Evolutionary conservation across 306 rosid species (phyloP).

Genomic region (Vachellia collinsii): DNA sequence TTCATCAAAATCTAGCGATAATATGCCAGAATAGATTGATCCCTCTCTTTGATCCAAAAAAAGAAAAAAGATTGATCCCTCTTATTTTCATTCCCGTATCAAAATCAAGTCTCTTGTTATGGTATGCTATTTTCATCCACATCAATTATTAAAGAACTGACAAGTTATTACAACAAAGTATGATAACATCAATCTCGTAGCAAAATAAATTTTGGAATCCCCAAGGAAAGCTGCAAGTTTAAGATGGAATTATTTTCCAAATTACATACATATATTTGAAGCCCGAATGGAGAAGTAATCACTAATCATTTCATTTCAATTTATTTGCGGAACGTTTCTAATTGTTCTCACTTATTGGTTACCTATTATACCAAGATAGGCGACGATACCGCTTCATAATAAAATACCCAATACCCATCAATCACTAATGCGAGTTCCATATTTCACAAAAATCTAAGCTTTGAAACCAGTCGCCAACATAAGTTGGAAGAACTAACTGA

Average conservation of each 20-base stretch:
- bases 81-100: not conserved
- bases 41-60: not conserved
- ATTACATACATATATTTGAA: not conserved
- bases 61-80: not conserved
- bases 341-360: not conserved
- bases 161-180: not conserved
- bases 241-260: not conserved
- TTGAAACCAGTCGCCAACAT: not conserved
- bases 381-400: not conserved
- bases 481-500: not conserved
- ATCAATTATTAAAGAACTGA: not conserved
- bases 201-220: not conserved
- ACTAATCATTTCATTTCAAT: not conserved
- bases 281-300: slow-evolving; percentile 5
- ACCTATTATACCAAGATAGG: not conserved
- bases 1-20: slow-evolving; percentile 1
- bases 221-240: slow-evolving; percentile 4
- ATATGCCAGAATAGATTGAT: slow-evolving; percentile 1
- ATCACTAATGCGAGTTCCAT: not conserved
- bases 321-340: not conserved
- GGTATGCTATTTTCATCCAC: not conserved
- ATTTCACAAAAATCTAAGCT: not conserved
- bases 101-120: not conserved
- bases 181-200: not conserved
- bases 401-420: not conserved